Base-by-base conservation (phyloP, 306 rosid genomes). In the Inga oerstediana region DNA sequence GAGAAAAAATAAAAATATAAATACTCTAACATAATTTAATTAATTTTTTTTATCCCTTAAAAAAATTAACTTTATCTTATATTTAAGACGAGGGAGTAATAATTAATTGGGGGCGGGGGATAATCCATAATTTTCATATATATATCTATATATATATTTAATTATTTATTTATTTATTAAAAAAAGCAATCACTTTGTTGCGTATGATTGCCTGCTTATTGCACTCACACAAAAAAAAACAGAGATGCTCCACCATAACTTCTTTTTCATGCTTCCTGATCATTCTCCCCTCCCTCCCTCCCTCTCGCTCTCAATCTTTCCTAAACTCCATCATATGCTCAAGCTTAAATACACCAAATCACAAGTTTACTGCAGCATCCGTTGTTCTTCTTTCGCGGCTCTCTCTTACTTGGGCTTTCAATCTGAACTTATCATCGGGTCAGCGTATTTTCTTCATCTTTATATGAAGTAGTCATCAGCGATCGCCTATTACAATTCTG, bases 261-360 rank as follows among this genome's bases (percentile, higher is more conserved):
- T 76, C 74, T 76, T 72, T 70, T 54, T 62, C 76, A 66, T 80
- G 27, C 13, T 73, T 84, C 85, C 59, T 82, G 16, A 52, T 54
- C 41, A 15, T 9, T 54, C 24, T 66, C 74, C 70, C 58, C 83
- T 45, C 87, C 4, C 58, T 4, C n/a, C 3, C 54, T 56, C 52
- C 10, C 0, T 49, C 6, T 14, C 76, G 66, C 83, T 39, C 84
- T 72, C 54, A 11, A 1, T 6, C 64, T 62, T 24, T 35, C 61
- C 67, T 81, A 71, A 66, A 2, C 73, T 44, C 49, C 22, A 6
- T 62, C 72, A 74, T 24, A 3, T 64, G 71, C 19, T 49, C 20
- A 72, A 73, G 85, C 81, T 76, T 61, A 46, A 61, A 37, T 13
- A 49, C 45, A 51, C 45, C 74, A 66, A 30, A 43, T 10, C n/a